Evolutionary conservation across 1,284 basidiomycete species (phyloP), one percentile per base, ranked within the genome.

Genomic region (Pseudozyma tsukubaensis): DNA sequence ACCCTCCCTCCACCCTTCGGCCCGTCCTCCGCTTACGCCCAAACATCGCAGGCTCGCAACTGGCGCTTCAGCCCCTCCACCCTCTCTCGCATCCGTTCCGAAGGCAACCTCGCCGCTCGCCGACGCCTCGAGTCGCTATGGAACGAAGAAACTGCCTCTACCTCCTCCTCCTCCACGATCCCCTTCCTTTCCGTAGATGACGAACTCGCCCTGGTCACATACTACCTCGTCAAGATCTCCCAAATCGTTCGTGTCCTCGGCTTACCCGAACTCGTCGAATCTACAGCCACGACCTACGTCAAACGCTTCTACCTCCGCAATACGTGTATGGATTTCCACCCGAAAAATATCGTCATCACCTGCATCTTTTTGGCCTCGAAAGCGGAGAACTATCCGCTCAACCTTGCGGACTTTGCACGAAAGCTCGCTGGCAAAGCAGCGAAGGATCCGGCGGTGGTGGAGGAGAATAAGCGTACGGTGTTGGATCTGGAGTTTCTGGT

Each of bases 301-400:
- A 99, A 99, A 84, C 89, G 97, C 5, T 99, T 99, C 86, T 99
- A 99, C 84, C 88, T 99, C 57, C 92, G 93, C 86, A 99, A 99
- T 82, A 97, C 94, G 1, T 94, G 94, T 56, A 97, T 99, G 94
- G 95, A 99, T 83, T 97, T 94, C 90, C 97, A 99, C 86, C 97
- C 96, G 0, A 97, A 97, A 86, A 92, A 93, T 78, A 93, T 99
- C 81, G 98, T 99, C 51, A 61, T 56, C 53, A 98, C 96, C 1
- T 91, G 94, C 35, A 87, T 99, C 39, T 99, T 97, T 82, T 89
- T 99, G 53, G 94, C 96, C 0, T 92, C 94, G 18, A 99, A 99
- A 87, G 97, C 97, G 13, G 96, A 94, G 37, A 98, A 99, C 83
- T 90, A 92, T 77, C 91, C 93, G 1, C 91, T 98, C 54, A 90